Conservation (phyloP, 2,329 filamentous ascomycete species). For the Colletotrichum lini region DNA sequence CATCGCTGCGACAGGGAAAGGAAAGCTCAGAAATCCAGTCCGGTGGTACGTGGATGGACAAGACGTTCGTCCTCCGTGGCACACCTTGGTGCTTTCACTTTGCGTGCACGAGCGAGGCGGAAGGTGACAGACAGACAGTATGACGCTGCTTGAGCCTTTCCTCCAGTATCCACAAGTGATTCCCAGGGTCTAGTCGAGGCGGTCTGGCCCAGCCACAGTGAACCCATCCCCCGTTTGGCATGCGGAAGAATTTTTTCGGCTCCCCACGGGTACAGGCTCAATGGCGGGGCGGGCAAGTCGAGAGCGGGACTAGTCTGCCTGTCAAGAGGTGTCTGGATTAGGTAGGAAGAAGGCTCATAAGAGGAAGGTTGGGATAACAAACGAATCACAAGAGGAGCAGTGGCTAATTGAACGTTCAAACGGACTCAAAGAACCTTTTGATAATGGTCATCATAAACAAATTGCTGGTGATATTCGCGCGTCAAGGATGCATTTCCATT, state of each 20-base stretch:
- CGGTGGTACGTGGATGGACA: background rate
- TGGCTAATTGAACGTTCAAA: background rate
- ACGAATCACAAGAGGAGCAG: background rate
- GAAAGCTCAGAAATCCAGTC: background rate
- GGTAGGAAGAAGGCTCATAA: background rate
- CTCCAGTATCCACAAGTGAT: background rate
- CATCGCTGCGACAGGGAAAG: background rate
- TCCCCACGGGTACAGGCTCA: background rate
- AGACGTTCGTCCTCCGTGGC: background rate
- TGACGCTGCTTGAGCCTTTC: background rate
- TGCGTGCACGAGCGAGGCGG: background rate
- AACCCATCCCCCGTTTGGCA: background rate
- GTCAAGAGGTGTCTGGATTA: background rate
- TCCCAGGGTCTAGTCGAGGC: background rate
- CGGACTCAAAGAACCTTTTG: background rate
- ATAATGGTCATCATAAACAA: constrained; percentile 22
- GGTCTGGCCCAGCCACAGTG: background rate
- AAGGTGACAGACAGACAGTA: too few species aligned
- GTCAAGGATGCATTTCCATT: constrained; percentile 51
- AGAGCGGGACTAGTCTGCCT: background rate
- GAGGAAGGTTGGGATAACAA: background rate
- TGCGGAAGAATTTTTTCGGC: background rate
- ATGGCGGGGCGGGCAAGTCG: background rate
- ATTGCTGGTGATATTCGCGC: constrained; percentile 41
- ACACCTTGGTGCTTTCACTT: background rate